These are phyloP conservation scores for Backusella sp. DNA, from an alignment of 192 early-diverging fungal genomes.

Conservation along the genomic window DNA sequence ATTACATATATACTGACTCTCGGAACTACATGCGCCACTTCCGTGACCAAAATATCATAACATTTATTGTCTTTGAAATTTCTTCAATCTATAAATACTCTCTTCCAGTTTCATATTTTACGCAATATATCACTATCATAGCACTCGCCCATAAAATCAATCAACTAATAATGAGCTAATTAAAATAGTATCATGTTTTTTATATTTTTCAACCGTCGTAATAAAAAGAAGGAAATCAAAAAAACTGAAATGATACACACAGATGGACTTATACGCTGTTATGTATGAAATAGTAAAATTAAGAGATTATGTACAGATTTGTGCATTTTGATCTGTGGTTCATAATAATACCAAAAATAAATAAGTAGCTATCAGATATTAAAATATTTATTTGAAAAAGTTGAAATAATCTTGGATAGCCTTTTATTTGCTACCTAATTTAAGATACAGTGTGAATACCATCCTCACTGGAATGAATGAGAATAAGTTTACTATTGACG, in stretches of 20 bases:
- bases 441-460: not conserved
- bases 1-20: conserved; percentile 80
- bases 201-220: not conserved
- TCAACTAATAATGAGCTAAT: not conserved
- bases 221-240: not conserved
- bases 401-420: not conserved
- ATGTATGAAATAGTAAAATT: not conserved
- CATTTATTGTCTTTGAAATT: conserved; percentile 83
- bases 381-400: not conserved
- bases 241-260: not conserved
- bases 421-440: not conserved
- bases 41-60: conserved; percentile 92
- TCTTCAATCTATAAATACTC: conserved; percentile 88
- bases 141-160: conserved; percentile 49
- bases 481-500: conserved; percentile 41
- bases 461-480: conserved; percentile 13
- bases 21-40: conserved; percentile 76
- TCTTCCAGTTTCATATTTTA: conserved; percentile 81
- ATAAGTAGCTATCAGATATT: not conserved
- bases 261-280: not conserved
- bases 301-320: conserved; percentile 85
- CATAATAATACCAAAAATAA: not conserved
- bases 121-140: conserved; percentile 73
- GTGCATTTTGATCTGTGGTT: not conserved
- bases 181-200: not conserved